Base-by-base conservation (phyloP, 345 rosid species). In the Rhizophora apiculata region DNA sequence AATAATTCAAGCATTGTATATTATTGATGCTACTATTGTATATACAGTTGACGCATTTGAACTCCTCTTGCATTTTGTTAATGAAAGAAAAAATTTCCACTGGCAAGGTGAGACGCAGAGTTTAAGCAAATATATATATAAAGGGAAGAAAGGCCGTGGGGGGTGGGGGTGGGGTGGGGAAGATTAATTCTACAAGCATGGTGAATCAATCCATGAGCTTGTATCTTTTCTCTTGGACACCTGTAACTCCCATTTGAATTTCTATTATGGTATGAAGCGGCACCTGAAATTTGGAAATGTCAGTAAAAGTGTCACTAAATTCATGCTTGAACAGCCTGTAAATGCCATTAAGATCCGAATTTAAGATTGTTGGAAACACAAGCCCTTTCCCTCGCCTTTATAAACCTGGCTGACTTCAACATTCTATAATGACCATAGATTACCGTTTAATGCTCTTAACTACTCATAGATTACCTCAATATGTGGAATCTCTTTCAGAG, bases 201-300 rank as follows among this genome's bases (percentile, higher is more conserved):
- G 43, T 82, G 18, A 13, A 9, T 56, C 81, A 95, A 79, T 96
- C 97, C 99, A 96, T 96, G 83, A 96, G 98, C 74, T 92, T 92
- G 82, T 96, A 92, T 69, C 98, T 81, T 82, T 96, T 96, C 88
- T 96, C 99, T 74, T 96, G 98, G 65, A 96, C 97, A 4, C 99
- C 99, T 0, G 99, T 81, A 59, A 96, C 99, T 70, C 99, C 99
- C 99, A 96, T 96, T 69, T 92, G 98, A 81, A 96, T 96, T 88
- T 96, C 99, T 74, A 96, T 96, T 74, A 96, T 92, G 0, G 99
- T 92, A 78, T 96, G 99, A 58, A 92, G 97, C 5, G 99, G 99
- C 81, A 88, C 81, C 99, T 96, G 90, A 82, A 82, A 74, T 37
- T 53, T n/a, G 62, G 36, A 52, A 52, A 24, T 43, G 24, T 2